Conservation (phyloP, 75 land plant genomes). For the Isoetes taiwanensis region DNA sequence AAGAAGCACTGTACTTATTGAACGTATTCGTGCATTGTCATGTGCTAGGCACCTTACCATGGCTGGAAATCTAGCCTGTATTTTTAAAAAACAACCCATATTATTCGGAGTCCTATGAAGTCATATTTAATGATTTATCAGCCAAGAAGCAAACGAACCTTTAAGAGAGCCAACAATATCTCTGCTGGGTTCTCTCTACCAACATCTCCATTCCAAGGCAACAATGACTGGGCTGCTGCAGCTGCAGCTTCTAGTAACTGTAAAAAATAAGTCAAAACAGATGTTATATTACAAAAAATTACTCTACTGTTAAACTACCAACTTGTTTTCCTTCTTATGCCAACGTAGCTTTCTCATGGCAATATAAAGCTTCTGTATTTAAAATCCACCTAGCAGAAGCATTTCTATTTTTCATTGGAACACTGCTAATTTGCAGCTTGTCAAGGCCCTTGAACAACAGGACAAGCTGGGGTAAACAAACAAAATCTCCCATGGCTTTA, state of each 20-base stretch:
- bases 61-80: slow-evolving; percentile 78
- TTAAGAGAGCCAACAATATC: neutral
- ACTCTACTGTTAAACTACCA: neutral
- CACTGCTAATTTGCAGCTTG: too few relatives aligned
- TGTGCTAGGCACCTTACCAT: slow-evolving; percentile 74
- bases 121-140: neutral
- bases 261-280: neutral
- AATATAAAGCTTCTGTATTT: too few relatives aligned
- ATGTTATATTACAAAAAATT: neutral
- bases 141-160: neutral
- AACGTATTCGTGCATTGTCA: slow-evolving; percentile 83
- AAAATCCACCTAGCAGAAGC: too few relatives aligned
- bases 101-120: neutral
- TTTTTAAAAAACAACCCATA: neutral
- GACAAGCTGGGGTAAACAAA: too few relatives aligned
- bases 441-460: too few relatives aligned
- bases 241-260: slow-evolving; percentile 15
- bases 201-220: neutral
- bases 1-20: slow-evolving; percentile 64
- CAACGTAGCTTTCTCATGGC: too few relatives aligned
- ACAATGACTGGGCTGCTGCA: neutral
- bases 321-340: too few relatives aligned
- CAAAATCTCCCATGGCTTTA: too few relatives aligned
- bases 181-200: too few relatives aligned
- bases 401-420: too few relatives aligned